phyloP scores from a whole-genome alignment of 306 rosid species.

The Boehmeria nivea region DNA sequence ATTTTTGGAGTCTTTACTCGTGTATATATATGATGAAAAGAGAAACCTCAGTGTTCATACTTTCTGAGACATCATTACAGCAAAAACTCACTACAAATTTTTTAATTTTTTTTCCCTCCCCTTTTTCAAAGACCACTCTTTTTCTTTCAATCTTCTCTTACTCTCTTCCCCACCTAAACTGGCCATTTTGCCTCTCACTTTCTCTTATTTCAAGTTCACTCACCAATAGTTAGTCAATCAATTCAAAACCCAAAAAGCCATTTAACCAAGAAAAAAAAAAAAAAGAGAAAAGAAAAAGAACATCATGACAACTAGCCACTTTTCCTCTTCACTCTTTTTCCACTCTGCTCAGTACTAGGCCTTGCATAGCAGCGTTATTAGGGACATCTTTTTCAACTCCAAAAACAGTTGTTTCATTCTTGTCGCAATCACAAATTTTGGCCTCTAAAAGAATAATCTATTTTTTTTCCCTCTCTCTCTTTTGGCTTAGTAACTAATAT shows the following conservation, averaged over 20 bases:
- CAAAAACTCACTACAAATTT: no score
- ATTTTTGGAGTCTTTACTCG: no score
- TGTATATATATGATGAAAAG: no score
- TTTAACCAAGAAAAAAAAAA: no score
- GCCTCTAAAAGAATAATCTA: constrained; percentile 24
- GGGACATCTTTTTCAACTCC: constrained; percentile 32
- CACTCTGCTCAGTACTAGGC: constrained; percentile 23
- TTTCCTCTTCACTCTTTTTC: no score
- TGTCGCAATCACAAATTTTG: constrained; percentile 17
- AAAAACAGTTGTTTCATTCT: constrained; percentile 19
- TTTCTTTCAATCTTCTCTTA: constrained; percentile 20
- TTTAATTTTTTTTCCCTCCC: constrained; percentile 1
- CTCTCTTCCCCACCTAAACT: constrained; percentile 5
- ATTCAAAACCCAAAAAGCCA: no score
- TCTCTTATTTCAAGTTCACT: constrained; percentile 49
- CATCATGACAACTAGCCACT: constrained; percentile 51
- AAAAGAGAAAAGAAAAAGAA: no score
- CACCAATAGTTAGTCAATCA: not conserved
- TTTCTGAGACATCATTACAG: constrained; percentile 37
- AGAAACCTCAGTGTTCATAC: constrained; percentile 17
- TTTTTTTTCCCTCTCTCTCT: no score
- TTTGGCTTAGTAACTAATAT: not conserved
- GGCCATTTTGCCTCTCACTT: constrained; percentile 11
- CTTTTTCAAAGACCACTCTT: constrained; percentile 13
- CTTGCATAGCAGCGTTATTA: no score